Evolutionary conservation across 805 yeast species (phyloP), one percentile per base, ranked within the genome.

Genomic region (Clavispora santaluciae): DNA sequence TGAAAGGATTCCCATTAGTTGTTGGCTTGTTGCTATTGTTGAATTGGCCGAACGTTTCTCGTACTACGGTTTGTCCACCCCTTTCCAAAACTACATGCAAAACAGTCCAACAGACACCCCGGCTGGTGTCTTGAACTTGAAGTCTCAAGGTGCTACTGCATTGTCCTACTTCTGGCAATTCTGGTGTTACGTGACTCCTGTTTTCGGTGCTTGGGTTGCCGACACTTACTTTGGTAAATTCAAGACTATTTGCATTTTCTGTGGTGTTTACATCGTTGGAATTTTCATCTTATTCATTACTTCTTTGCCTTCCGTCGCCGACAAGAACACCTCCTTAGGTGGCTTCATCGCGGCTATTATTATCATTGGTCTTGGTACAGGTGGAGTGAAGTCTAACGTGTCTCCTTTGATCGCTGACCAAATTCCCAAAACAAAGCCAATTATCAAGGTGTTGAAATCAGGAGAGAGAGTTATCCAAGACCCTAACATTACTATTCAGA

Each of bases 41-140:
- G 95, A 86, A 65, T 76, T 86, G 46, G 77, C 90, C 36, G 95
- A 86, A 63, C 76, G 95, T 50, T 85, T 86, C 59, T 75, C 91
- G 10, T 86, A 81, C 68, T 86, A 86, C 54, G 93, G 95, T 56
- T 67, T 83, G 45, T 73, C 81, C 35, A 84, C 86, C 43, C 84
- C 87, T 6, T 79, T 86, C 66, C 83, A 78, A 65, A 86, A 86
- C 66, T 85, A 83, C 62, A 82, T 86, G 83, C 86, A 82, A 60
- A 66, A 77, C 45, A 57, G 60, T 28, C 70, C 72, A n/a, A 34
- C 51, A 35, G 68, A 61, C 46, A 34, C 43, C 13, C 72, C 72
- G 13, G 48, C 54, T 23, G 85, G 88, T 60, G 78, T 81, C 9
- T 70, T 86, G 45, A 73, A 74, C 36, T 68, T 82, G 51, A 80